Base-by-base conservation (phyloP, 257 asterid species). In the Voacanga thouarsii region DNA sequence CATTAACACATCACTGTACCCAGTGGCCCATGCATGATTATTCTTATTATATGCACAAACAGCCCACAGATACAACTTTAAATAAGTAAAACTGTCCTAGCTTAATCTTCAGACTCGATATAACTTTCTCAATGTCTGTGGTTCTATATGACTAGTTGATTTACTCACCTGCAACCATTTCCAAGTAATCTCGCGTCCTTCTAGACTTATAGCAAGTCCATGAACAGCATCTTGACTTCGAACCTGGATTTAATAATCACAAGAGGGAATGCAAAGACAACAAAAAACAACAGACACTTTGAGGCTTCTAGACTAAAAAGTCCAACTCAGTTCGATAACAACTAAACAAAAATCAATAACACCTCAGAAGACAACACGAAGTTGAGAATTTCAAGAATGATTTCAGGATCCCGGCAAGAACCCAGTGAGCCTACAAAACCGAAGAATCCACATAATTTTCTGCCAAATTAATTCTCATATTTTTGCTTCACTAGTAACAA, bases 151-250 rank as follows among this genome's bases (percentile, higher is more conserved):
- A 77, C 44, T 50, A 71, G 19, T 51, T 39, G 18, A 51, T 37
- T 70, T 37, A 83, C 97, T 88, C 84, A 93, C 99, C 83, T 93
- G 84, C 87, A 91, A 84, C 97, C 98, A 93, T 78, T 67, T 78
- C 98, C 98, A 93, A 79, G 96, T 92, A 78, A 76, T 84, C 80
- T 93, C 99, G 8, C 91, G 92, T 70, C 94, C 96, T 41, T 93
- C 96, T 61, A 86, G 80, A 78, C 97, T 88, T 78, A 92, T 93
- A 37, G 78, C 80, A 76, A 93, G 88, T 79, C 98, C 99, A 67
- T 80, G 44, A 73, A 96, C 92, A 78, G 86, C 97, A 81, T 95
- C 97, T 87, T 93, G 99, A 88, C 94, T 93, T 86, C 99, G 86
- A 45, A 96, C 99, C 98, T 96, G 75, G 76, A 79, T 70, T 70